A percentile compares a stretch with the other conserved stretches of the same genome.
phyloP scores from a whole-genome alignment of 164 flowering plant species.

The Nelumbo lutea region DNA sequence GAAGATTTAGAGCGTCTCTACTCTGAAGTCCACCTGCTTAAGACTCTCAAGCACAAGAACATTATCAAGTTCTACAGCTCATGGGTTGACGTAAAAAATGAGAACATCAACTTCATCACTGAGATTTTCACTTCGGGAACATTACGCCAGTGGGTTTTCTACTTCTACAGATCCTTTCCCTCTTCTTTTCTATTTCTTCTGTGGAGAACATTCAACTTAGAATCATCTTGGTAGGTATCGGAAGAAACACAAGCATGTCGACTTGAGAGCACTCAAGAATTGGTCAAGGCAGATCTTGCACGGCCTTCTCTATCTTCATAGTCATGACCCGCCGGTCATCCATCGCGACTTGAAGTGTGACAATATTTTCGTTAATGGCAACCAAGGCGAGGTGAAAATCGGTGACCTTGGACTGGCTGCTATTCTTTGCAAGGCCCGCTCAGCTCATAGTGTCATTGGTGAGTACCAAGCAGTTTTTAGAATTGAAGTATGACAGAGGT shows the following conservation, averaged over 20 bases:
- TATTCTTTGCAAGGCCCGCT: slow-evolving; percentile 49
- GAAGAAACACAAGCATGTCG: slow-evolving; percentile 55
- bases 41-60: slow-evolving; percentile 53
- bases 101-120: slow-evolving; percentile 53
- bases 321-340: slow-evolving; percentile 61
- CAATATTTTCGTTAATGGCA: slow-evolving; percentile 64
- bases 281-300: slow-evolving; percentile 69
- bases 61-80: slow-evolving; percentile 60
- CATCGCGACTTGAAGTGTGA: slow-evolving; percentile 74
- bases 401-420: slow-evolving; percentile 71
- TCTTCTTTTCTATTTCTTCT: background rate
- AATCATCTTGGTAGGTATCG: slow-evolving; percentile 38
- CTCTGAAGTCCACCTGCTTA: slow-evolving; percentile 62
- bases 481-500: background rate
- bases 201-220: background rate
- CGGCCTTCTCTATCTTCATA: slow-evolving; percentile 62
- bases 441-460: slow-evolving; percentile 49
- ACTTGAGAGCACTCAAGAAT: slow-evolving; percentile 58
- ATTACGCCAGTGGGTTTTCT: slow-evolving; percentile 38
- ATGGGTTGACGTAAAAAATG: slow-evolving; percentile 48
- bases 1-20: slow-evolving; percentile 63
- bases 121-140: slow-evolving; percentile 65
- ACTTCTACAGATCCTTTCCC: background rate
- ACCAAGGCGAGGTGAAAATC: slow-evolving; percentile 62
- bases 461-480: background rate